phyloP scores from a whole-genome alignment of 1,284 basidiomycete genomes.

The Ganoderma multipileum region DNA sequence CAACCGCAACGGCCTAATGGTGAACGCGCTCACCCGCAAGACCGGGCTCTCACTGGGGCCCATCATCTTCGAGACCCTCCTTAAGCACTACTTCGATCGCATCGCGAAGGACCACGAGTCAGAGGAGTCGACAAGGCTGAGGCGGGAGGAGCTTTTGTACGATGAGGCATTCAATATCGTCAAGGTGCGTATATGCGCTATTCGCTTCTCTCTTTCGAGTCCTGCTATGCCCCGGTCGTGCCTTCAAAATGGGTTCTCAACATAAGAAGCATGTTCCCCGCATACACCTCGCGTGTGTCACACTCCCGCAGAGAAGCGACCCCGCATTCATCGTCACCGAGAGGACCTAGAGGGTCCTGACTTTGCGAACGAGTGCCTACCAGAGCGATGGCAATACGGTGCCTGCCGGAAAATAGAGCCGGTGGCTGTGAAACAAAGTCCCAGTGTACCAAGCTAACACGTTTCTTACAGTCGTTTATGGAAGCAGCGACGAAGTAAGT shows the following conservation, averaged over 20 bases:
- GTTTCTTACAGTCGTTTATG: constrained; percentile 49
- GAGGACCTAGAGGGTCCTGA: background rate
- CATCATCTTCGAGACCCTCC: constrained; percentile 77
- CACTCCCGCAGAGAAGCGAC: background rate
- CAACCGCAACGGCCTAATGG: constrained; percentile 28
- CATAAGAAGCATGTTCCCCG: background rate
- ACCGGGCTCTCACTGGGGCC: constrained; percentile 74
- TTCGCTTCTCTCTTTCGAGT: background rate
- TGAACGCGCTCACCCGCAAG: constrained; percentile 64
- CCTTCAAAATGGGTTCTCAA: background rate
- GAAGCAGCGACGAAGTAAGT: constrained; percentile 51
- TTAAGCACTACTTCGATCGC: constrained; percentile 84
- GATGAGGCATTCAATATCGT: constrained; percentile 83
- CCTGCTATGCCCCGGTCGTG: background rate
- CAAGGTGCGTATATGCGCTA: constrained; percentile 58
- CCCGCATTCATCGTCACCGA: background rate
- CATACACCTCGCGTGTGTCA: background rate
- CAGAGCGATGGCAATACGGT: too few species aligned
- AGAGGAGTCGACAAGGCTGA: constrained; percentile 51
- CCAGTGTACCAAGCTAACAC: background rate
- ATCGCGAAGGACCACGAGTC: constrained; percentile 53
- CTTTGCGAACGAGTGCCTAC: background rate
- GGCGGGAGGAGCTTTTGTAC: constrained; percentile 82
- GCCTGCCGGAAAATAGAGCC: too few species aligned
- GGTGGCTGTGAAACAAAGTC: background rate